Evolutionary conservation across 352 stramenopile genomes (phyloP).

Genomic region (Globisporangium abappressorium): DNA sequence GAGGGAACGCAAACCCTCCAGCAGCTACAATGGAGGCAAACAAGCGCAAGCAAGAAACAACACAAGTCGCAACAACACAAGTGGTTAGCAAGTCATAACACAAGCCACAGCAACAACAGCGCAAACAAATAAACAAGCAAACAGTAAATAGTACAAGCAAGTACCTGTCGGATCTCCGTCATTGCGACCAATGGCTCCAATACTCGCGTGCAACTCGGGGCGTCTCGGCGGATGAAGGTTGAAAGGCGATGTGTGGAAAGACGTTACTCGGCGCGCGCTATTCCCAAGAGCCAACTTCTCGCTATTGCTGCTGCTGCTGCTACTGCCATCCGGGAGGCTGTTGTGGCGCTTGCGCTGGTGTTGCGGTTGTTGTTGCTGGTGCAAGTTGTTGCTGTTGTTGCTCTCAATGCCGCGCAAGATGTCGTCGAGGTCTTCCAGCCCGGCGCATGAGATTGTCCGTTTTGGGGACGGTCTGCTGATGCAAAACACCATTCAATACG

Average conservation of each 20-base stretch:
- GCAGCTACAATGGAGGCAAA: neutral
- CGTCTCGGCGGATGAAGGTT: neutral
- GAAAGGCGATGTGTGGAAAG: constrained; percentile 15
- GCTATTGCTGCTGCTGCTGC: constrained; percentile 21
- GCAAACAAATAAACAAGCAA: neutral
- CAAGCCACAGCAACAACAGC: neutral
- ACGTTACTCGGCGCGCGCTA: constrained; percentile 1
- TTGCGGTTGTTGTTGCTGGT: constrained; percentile 8
- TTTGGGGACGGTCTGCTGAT: constrained; percentile 51
- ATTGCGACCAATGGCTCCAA: neutral
- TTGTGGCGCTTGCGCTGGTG: constrained; percentile 53
- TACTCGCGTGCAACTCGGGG: constrained; percentile 1
- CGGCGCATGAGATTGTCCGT: constrained; percentile 52
- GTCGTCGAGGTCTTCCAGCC: constrained; percentile 48
- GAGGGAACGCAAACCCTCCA: constrained; percentile 6
- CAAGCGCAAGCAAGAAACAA: neutral
- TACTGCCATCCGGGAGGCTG: constrained; percentile 30
- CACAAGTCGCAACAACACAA: neutral
- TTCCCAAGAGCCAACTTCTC: neutral
- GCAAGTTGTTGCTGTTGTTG: neutral
- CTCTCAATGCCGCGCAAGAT: constrained; percentile 30
- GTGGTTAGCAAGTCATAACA: neutral
- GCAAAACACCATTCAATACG: neutral
- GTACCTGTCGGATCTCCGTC: neutral
- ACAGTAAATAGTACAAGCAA: neutral